A percentile compares a stretch with the other conserved stretches of the same genome.
phyloP scores from a whole-genome alignment of 768 basidiomycete species.

The Trametes cinnabarina region DNA sequence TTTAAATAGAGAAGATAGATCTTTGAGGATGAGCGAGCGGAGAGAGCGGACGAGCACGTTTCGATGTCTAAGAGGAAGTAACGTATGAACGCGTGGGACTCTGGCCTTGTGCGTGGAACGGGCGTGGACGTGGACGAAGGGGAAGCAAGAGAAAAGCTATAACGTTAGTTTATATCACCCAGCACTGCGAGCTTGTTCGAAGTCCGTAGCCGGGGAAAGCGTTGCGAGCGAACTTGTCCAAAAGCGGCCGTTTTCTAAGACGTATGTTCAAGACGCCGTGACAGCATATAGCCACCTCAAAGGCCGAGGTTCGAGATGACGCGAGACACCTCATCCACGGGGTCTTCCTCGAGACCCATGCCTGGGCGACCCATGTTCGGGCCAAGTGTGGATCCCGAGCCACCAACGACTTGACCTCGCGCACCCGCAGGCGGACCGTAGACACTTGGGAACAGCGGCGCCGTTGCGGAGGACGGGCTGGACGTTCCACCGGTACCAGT shows the following conservation, averaged over 20 bases:
- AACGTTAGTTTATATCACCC: conserved; percentile 15
- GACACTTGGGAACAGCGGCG: conserved; percentile 82
- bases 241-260: conserved; percentile 10
- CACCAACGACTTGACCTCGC: conserved; percentile 29
- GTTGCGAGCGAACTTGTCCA: conserved; percentile 14
- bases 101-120: conserved; percentile 4
- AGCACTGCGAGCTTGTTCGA: background rate
- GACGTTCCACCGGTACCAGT: conserved; percentile 72
- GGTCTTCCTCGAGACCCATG: conserved; percentile 49
- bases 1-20: background rate
- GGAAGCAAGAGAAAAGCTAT: background rate
- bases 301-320: conserved; percentile 60
- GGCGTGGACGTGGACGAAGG: background rate
- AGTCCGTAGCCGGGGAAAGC: conserved; percentile 13
- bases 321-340: conserved; percentile 68
- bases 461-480: conserved; percentile 74
- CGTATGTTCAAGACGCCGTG: background rate
- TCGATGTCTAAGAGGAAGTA: conserved; percentile 19
- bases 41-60: conserved; percentile 18
- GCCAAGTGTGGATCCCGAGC: conserved; percentile 26
- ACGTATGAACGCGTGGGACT: conserved; percentile 17
- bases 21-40: conserved; percentile 6
- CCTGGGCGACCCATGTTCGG: conserved; percentile 25
- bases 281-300: conserved; percentile 14
- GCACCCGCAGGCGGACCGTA: conserved; percentile 52